Base-by-base conservation (phyloP, 176 grass and related monocot species). In the Bonia amplexicaulis region DNA sequence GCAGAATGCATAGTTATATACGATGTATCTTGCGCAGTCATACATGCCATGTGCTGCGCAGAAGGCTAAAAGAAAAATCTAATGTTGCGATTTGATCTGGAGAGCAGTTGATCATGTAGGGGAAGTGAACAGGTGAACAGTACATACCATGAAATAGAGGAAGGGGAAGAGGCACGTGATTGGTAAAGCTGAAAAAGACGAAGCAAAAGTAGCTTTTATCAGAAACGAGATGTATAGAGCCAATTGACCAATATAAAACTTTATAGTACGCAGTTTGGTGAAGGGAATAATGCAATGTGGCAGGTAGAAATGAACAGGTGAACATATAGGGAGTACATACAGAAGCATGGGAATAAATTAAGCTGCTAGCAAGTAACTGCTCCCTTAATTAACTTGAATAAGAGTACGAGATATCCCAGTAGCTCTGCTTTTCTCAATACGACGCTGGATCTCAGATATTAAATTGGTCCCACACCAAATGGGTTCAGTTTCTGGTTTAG, bases 101-200 rank as follows among this genome's bases (percentile, higher is more conserved):
- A 52, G 71, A 73, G 31, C 2, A 62, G 59, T 14, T 6, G 59
- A 58, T 9, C 20, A 58, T 20, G 10, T 10, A n/a, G 9, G 54
- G 54, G 2, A 58, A 58, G 54, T 3, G 20, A 8, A 10, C 60
- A 31, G 6, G 9, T n/a, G 9, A 55, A 35, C 9, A n/a, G 9
- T 26, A 48, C 90, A 51, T 91, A 93, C 93, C 93, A 96, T 91
- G 71, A 96, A 96, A 81, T 96, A 96, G 51, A 96, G 75, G 84
- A 93, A 96, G 6, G 93, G 88, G 82, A 91, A 96, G 71, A 96
- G 71, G 29, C 86, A 93, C n/a, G 93, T 85, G 83, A 96, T 93
- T n/a, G 93, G 90, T 22, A 95, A 81, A 88, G 90, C 88, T 95
- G 90, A 76, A 85, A 51, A 82, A 46, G 40, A 69, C 17, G n/a